Percentiles rank a stretch among this genome's conserved stretches.
Conservation (phyloP, 345 rosid genomes). For the Rhizophora apiculata region DNA sequence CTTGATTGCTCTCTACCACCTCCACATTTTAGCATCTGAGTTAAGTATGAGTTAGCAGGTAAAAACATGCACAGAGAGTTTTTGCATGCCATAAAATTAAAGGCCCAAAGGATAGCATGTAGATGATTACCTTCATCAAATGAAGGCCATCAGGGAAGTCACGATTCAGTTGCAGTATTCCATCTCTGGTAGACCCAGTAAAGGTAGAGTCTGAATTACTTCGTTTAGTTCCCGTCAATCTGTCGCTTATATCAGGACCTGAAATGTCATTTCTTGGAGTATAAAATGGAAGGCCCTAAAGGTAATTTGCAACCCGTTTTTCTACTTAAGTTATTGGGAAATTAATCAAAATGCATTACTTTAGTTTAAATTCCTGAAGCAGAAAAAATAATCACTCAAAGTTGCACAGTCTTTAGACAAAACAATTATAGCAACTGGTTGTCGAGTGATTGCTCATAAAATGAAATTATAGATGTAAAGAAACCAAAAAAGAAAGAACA, state of each 20-base stretch:
- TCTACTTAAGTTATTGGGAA: conserved; percentile 41
- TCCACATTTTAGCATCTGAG: conserved; percentile 65
- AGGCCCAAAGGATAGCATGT: conserved; percentile 10
- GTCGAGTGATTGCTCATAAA: not conserved
- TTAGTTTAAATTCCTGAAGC: conserved; percentile 5
- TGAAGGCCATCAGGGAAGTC: conserved; percentile 70
- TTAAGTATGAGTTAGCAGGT: conserved; percentile 7
- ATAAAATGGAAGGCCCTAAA: conserved; percentile 82
- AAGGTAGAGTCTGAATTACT: conserved; percentile 71
- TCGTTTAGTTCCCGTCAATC: conserved; percentile 66
- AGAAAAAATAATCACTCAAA: conserved; percentile 10
- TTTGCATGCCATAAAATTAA: conserved; percentile 3
- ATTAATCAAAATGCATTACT: conserved; percentile 30
- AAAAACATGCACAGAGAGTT: conserved; percentile 1
- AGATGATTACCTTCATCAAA: conserved; percentile 63
- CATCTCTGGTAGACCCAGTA: conserved; percentile 37
- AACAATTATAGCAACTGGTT: conserved; percentile 5
- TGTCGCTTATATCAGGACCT: conserved; percentile 58
- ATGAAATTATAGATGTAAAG: not conserved
- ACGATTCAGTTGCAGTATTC: conserved; percentile 36
- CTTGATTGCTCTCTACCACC: conserved; percentile 45
- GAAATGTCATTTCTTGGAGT: conserved; percentile 68
- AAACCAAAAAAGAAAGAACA: not conserved
- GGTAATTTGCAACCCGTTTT: conserved; percentile 62
- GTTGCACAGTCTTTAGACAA: not conserved